These are phyloP conservation scores for Blastobotrys raffinosifermentans DNA, from an alignment of 1,139 yeast genomes.

Conservation along the genomic window DNA sequence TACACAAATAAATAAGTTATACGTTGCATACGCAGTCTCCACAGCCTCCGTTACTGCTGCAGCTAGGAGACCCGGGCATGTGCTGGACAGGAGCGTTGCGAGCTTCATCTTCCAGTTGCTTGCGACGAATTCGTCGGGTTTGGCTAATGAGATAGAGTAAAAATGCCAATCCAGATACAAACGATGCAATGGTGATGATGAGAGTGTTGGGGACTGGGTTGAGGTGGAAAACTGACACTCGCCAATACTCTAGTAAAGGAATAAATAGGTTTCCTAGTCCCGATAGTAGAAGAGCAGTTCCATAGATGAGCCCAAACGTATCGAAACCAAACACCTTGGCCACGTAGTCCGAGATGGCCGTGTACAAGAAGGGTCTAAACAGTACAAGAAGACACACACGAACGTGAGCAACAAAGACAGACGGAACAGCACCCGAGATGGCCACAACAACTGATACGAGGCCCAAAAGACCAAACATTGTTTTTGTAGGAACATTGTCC, in stretches of 20 bases:
- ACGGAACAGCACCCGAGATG: slow-evolving; percentile 54
- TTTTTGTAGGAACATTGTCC: slow-evolving; percentile 64
- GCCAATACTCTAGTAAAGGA: slow-evolving; percentile 58
- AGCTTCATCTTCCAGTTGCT: slow-evolving; percentile 56
- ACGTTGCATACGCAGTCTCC: slow-evolving; percentile 21
- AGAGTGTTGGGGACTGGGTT: slow-evolving; percentile 76
- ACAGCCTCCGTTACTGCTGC: slow-evolving; percentile 17
- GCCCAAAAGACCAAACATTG: slow-evolving; percentile 50
- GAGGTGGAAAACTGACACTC: slow-evolving; percentile 60
- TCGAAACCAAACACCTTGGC: slow-evolving; percentile 92
- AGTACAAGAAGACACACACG: slow-evolving; percentile 72
- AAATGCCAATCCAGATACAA: slow-evolving; percentile 48
- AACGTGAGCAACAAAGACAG: slow-evolving; percentile 41
- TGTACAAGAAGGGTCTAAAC: slow-evolving; percentile 86
- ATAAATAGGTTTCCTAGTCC: slow-evolving; percentile 74
- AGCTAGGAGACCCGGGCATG: slow-evolving; percentile 38
- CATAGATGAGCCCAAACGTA: slow-evolving; percentile 90
- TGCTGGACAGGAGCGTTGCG: slow-evolving; percentile 46
- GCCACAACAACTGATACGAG: slow-evolving; percentile 57
- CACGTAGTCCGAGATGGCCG: slow-evolving; percentile 84
- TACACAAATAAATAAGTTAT: slow-evolving; percentile 7
- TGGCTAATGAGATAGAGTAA: slow-evolving; percentile 51
- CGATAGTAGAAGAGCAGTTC: slow-evolving; percentile 72
- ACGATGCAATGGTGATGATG: slow-evolving; percentile 47
- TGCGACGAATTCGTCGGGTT: slow-evolving; percentile 44